Evolutionary conservation across 352 stramenopile genomes (phyloP).

Genomic region (Phytophthora sp.): DNA sequence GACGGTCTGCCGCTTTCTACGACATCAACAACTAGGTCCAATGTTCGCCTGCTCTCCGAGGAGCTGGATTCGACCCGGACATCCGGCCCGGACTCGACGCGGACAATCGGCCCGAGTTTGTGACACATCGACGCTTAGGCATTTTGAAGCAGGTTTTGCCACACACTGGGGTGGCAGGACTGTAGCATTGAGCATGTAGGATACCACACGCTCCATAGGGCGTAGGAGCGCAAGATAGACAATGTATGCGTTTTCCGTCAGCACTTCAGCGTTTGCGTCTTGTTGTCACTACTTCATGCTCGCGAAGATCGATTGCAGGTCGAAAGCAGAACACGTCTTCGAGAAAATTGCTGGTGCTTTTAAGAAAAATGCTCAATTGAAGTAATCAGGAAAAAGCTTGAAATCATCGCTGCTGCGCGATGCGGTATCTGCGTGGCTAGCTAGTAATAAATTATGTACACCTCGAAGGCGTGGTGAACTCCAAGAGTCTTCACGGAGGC

Average conservation of each 20-base stretch:
- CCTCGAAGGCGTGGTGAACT: conserved; percentile 5
- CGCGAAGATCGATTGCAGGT: not conserved
- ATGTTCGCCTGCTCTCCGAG: conserved; percentile 47
- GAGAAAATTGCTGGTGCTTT: not conserved
- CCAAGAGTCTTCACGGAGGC: conserved; percentile 25
- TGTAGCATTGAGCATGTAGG: conserved; percentile 14
- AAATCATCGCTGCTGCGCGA: conserved; percentile 5
- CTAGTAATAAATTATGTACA: conserved; percentile 42
- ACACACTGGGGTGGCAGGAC: not conserved
- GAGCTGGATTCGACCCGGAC: conserved; percentile 28
- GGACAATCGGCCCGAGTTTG: conserved; percentile 5
- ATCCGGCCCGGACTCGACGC: conserved; percentile 3
- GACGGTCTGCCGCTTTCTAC: conserved; percentile 51
- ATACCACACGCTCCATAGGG: conserved; percentile 12
- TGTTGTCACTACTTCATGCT: not conserved
- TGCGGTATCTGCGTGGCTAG: conserved; percentile 14
- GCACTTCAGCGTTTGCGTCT: not conserved
- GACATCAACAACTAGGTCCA: conserved; percentile 69
- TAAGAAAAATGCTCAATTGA: conserved; percentile 2
- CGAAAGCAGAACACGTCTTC: not conserved
- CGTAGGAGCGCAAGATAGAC: conserved; percentile 17
- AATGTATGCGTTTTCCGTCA: conserved; percentile 16
- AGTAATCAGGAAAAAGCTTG: conserved; percentile 5
- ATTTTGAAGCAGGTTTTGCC: conserved; percentile 1
- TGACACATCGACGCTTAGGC: conserved; percentile 6